These are phyloP conservation scores for Sarocladium strictum DNA, from an alignment of 2,329 filamentous ascomycete genomes.

Conservation along the genomic window DNA sequence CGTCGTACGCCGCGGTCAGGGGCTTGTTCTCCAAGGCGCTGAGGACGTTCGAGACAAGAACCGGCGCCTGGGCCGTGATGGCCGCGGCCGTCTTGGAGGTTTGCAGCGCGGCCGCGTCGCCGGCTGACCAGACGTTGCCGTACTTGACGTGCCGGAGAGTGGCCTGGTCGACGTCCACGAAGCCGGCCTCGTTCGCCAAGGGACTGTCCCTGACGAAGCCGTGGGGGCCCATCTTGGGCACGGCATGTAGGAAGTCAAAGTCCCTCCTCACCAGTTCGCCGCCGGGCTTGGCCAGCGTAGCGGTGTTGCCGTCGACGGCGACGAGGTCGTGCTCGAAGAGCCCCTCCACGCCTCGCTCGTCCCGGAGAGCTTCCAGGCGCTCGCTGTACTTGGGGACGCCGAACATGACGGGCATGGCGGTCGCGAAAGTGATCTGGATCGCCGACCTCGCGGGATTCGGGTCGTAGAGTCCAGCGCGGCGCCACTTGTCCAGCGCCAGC, in stretches of 20 bases:
- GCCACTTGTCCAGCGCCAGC: constrained; percentile 56
- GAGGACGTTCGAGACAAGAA: constrained; percentile 44
- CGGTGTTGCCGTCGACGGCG: constrained; percentile 45
- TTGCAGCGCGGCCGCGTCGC: constrained; percentile 53
- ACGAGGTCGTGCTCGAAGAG: constrained; percentile 53
- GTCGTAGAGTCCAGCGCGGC: constrained; percentile 44
- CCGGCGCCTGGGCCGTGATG: constrained; percentile 43
- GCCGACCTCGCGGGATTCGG: constrained; percentile 29
- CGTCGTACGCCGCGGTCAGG: constrained; percentile 40
- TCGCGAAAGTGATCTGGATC: constrained; percentile 50
- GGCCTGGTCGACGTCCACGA: constrained; percentile 49
- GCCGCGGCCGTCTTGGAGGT: constrained; percentile 52
- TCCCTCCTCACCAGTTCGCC: constrained; percentile 36
- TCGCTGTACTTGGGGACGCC: constrained; percentile 54
- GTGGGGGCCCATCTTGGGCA: constrained; percentile 54
- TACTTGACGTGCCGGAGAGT: constrained; percentile 49
- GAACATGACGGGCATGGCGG: constrained; percentile 51
- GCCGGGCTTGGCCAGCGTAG: constrained; percentile 40
- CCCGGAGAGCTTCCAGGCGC: constrained; percentile 45
- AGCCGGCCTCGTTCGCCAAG: constrained; percentile 49
- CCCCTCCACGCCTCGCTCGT: constrained; percentile 50
- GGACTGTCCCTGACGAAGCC: constrained; percentile 46
- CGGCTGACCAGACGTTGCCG: constrained; percentile 52
- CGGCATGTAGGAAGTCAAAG: constrained; percentile 52
- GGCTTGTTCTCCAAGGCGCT: constrained; percentile 37